A percentile compares a stretch with the other conserved stretches of the same genome.
Evolutionary conservation across 441 rosid species (phyloP).

Genomic region (Jatropha multifida): DNA sequence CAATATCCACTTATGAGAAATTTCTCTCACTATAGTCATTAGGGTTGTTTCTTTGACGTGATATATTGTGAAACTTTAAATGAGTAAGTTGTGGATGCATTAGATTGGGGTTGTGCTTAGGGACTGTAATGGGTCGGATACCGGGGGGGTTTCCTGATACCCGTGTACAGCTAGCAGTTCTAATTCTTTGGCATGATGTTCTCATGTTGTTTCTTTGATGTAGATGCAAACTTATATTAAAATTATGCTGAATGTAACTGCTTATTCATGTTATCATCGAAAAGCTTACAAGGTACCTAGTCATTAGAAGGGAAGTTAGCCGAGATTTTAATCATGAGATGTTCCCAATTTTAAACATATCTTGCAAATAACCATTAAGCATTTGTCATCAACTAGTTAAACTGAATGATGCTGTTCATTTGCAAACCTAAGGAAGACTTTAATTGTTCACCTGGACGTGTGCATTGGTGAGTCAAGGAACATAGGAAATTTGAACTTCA

Average conservation of each 20-base stretch:
- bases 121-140: too few species aligned
- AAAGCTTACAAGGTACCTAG: background rate
- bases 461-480: background rate
- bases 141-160: too few species aligned
- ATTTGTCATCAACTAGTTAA: background rate
- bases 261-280: background rate
- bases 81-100: background rate
- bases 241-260: background rate
- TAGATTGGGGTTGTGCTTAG: background rate
- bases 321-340: background rate
- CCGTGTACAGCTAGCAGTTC: too few species aligned
- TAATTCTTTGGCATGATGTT: background rate
- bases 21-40: background rate
- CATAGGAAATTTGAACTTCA: constrained; percentile 7
- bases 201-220: background rate
- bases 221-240: background rate
- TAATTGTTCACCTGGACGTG: background rate
- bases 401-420: background rate
- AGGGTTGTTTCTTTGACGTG: background rate
- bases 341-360: background rate
- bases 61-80: background rate
- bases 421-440: background rate
- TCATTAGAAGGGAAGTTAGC: background rate
- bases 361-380: background rate
- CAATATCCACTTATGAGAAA: too few species aligned